Conservation (phyloP, 2,329 filamentous ascomycete genomes). For the Penicillium palitans region DNA sequence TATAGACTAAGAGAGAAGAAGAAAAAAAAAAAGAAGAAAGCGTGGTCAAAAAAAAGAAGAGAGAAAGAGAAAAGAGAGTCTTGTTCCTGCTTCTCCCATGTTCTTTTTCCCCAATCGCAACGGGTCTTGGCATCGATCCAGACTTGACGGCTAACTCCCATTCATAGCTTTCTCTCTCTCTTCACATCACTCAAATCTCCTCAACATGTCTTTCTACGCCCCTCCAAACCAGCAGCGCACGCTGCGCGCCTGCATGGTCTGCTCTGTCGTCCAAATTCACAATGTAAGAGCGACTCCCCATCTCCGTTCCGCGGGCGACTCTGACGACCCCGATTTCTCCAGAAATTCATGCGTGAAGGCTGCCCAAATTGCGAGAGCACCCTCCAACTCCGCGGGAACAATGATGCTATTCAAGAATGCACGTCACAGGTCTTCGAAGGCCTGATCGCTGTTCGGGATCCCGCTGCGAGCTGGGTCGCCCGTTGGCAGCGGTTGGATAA, state of each 20-base stretch:
- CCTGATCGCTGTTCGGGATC: constrained; percentile 79
- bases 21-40: constrained; percentile 2
- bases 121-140: constrained; percentile 36
- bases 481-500: constrained; percentile 90
- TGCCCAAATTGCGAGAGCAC: constrained; percentile 97
- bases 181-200: constrained; percentile 1
- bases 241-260: constrained; percentile 97
- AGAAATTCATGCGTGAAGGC: constrained; percentile 83
- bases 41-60: constrained; percentile 9
- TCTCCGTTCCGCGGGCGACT: background rate
- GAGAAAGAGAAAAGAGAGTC: background rate
- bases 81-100: constrained; percentile 23
- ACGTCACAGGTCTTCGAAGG: constrained; percentile 97
- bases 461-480: constrained; percentile 88
- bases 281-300: constrained; percentile 53
- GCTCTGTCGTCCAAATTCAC: constrained; percentile 86
- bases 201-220: constrained; percentile 62
- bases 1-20: constrained; percentile 9
- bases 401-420: constrained; percentile 84
- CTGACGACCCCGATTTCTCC: constrained; percentile 14
- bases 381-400: constrained; percentile 75
- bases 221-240: constrained; percentile 75
- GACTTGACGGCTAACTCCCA: constrained; percentile 23
- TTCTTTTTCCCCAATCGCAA: constrained; percentile 25
- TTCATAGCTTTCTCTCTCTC: constrained; percentile 8